Evolutionary conservation across 768 basidiomycete species (phyloP), one percentile per base, ranked within the genome.

Genomic region (Gloeostereum incarnatum): DNA sequence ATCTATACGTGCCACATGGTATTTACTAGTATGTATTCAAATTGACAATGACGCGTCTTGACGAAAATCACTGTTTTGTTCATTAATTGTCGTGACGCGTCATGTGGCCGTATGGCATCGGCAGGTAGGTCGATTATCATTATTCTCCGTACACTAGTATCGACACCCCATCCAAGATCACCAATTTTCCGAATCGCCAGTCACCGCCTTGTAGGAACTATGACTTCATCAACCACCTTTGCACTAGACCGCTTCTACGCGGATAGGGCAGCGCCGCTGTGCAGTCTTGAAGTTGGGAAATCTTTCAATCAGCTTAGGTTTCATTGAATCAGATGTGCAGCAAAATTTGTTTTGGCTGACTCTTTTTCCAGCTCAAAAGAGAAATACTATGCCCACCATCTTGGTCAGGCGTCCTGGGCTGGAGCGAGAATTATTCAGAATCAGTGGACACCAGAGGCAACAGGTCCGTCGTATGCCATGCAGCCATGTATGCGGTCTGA

Each of bases 381-480:
- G 52, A 82, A 86, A 61, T 70, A 78, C 43, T 92, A 92, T 49
- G 71, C 81, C 2, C 85, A 91, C 57, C 78, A 72, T 50, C 36
- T 88, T 10, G 71, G 68, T 14, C 51, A 73, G 45, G 88, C 87
- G 5, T 76, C 78, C 1, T 92, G 89, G 89, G 83, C 83, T 0
- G 89, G 89, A 20, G 83, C 75, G 35, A 70, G 82, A 27, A 82
- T 92, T 58, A 83, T 89, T 39, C 82, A 87, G 61, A 80, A 65
- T 31, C 87, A 91, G 63, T 88, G 82, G 83, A 85, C 87, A 0
- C 66, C 77, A 0, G 71, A 83, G 45, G 83, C 83, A 4, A 57
- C 38, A 13, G 46, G 50, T 50, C 17, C 14, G 31, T 31, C 11
- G 5, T 14, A 16, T 26, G 17, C 27, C 17, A 17, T 16, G 13